Evolutionary conservation across 2,329 filamentous ascomycete genomes (phyloP).

Genomic region (Fusarium pilosicola): DNA sequence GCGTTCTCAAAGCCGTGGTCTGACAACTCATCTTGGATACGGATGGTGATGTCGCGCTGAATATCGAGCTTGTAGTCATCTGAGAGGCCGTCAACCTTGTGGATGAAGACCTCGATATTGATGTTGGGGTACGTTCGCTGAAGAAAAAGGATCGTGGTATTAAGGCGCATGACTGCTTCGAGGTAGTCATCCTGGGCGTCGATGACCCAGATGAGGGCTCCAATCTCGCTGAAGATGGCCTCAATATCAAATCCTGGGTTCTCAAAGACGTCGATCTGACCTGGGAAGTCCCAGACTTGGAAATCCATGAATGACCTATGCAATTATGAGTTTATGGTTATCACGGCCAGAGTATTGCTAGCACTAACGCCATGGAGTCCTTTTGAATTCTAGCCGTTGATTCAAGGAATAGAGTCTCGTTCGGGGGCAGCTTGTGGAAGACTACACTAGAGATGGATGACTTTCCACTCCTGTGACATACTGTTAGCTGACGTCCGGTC

Average conservation of each 20-base stretch:
- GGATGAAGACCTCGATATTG: constrained; percentile 98
- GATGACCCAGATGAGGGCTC: constrained; percentile 97
- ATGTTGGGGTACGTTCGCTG: constrained; percentile 91
- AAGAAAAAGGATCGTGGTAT: constrained; percentile 87
- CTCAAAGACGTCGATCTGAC: constrained; percentile 89
- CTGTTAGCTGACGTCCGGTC: constrained; percentile 1
- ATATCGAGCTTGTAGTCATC: constrained; percentile 98
- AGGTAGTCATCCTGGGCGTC: constrained; percentile 98
- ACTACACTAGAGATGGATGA: constrained; percentile 98
- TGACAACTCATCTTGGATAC: constrained; percentile 94
- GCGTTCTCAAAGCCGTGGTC: constrained; percentile 94
- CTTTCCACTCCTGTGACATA: constrained; percentile 81
- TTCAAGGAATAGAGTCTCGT: constrained; percentile 94
- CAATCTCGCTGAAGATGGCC: constrained; percentile 92
- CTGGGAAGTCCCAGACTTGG: constrained; percentile 97
- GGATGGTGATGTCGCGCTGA: constrained; percentile 94
- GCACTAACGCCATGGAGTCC: constrained; percentile 88
- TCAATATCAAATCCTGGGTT: constrained; percentile 91
- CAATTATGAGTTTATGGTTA: not conserved
- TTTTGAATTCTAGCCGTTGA: constrained; percentile 95
- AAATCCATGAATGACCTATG: constrained; percentile 97
- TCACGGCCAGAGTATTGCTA: not conserved
- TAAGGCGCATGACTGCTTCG: constrained; percentile 86
- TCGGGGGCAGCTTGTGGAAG: constrained; percentile 97
- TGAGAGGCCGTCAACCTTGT: constrained; percentile 97